A percentile compares a stretch with the other conserved stretches of the same genome.
These are phyloP conservation scores for Begonia loranthoides DNA, from an alignment of 306 rosid genomes.

Conservation along the genomic window DNA sequence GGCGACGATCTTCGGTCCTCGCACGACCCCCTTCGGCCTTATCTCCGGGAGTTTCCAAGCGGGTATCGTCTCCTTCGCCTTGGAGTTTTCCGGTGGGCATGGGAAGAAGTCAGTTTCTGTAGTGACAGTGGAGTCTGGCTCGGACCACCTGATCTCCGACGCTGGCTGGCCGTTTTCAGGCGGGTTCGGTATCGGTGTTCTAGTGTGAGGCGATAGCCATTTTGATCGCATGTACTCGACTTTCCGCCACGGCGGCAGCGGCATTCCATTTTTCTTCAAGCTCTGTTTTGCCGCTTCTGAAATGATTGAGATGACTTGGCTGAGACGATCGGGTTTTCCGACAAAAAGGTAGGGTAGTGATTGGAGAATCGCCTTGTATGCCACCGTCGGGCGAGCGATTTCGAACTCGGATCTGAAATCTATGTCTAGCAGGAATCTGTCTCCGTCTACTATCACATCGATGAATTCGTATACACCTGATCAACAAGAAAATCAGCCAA, in stretches of 20 bases:
- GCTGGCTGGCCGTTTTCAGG: constrained; percentile 6
- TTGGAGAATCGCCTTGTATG: constrained; percentile 64
- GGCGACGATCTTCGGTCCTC: constrained; percentile 64
- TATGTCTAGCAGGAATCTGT: constrained; percentile 65
- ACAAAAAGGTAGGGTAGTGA: constrained; percentile 67
- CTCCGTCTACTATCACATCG: constrained; percentile 58
- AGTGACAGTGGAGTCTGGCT: constrained; percentile 2
- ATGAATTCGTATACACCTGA: constrained; percentile 89
- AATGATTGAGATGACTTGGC: constrained; percentile 49
- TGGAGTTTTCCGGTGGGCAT: constrained; percentile 7
- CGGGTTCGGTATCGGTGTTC: constrained; percentile 12
- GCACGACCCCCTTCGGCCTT: constrained; percentile 57
- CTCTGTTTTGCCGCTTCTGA: constrained; percentile 79
- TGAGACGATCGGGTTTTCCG: constrained; percentile 66
- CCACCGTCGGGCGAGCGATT: constrained; percentile 77
- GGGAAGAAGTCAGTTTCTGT: not conserved
- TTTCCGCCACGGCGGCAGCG: constrained; percentile 90
- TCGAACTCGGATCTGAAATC: constrained; percentile 95
- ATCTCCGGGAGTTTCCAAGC: constrained; percentile 82
- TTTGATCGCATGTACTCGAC: constrained; percentile 80
- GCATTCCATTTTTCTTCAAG: constrained; percentile 92
- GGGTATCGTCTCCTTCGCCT: constrained; percentile 9
- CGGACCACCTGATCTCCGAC: constrained; percentile 31
- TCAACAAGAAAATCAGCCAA: constrained; percentile 7
- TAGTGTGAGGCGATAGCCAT: constrained; percentile 65